Percentiles rank a stretch among this genome's conserved stretches.
phyloP scores from a whole-genome alignment of 495 filamentous ascomycete genomes.

The Hyaloscypha hepaticicola region DNA sequence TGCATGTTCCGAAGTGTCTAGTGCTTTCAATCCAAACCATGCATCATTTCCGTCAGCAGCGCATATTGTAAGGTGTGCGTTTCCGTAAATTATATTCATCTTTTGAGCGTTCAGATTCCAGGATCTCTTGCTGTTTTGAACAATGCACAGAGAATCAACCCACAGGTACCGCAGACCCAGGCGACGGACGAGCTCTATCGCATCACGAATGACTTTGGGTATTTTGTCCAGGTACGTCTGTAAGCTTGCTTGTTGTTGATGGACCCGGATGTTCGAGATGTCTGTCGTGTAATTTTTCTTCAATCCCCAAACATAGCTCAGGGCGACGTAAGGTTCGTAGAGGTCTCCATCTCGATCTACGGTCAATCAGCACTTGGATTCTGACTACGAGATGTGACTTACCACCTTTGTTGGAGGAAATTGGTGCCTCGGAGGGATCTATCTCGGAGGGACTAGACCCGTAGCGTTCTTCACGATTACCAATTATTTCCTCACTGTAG shows the following conservation, averaged over 20 bases:
- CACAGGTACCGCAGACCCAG: slow-evolving; percentile 39
- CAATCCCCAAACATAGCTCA: slow-evolving; percentile 40
- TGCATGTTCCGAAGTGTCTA: slow-evolving; percentile 12
- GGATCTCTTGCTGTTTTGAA: slow-evolving; percentile 15
- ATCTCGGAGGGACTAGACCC: background rate
- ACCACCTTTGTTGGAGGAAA: too few relatives aligned
- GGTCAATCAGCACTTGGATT: background rate
- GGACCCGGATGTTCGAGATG: slow-evolving; percentile 22
- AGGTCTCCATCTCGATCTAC: background rate
- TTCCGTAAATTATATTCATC: slow-evolving; percentile 34
- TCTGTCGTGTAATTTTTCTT: slow-evolving; percentile 25
- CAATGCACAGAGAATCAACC: slow-evolving; percentile 33
- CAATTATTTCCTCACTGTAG: background rate
- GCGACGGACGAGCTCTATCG: slow-evolving; percentile 24
- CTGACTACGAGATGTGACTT: too few relatives aligned
- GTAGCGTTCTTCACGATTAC: background rate
- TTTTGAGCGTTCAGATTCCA: slow-evolving; percentile 28
- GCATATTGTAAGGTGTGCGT: slow-evolving; percentile 34
- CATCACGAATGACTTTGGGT: slow-evolving; percentile 32
- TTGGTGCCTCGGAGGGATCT: too few relatives aligned
- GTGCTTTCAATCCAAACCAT: slow-evolving; percentile 27
- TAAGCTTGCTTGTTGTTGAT: slow-evolving; percentile 23
- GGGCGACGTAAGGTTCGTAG: slow-evolving; percentile 28
- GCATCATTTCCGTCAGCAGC: slow-evolving; percentile 30
- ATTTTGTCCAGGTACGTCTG: slow-evolving; percentile 21